phyloP scores from a whole-genome alignment of 495 filamentous ascomycete genomes.

The Talaromyces stipitatus region DNA sequence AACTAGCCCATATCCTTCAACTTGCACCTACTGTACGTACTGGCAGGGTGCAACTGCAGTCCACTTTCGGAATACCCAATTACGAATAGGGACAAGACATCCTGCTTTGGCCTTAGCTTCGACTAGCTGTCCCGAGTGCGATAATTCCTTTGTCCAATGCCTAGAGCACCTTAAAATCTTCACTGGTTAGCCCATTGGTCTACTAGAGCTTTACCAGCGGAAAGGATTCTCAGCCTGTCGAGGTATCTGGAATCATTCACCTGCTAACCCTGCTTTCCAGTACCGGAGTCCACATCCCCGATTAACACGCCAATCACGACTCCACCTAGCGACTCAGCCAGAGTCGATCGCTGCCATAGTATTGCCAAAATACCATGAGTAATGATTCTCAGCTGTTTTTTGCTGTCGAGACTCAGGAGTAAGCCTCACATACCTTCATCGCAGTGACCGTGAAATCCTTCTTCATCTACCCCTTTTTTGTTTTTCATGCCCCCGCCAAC shows the following conservation, averaged over 20 bases:
- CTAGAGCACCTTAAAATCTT: background rate
- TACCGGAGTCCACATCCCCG: background rate
- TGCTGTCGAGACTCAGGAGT: background rate
- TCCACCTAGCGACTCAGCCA: background rate
- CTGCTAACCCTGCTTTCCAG: background rate
- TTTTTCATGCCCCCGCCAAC: background rate
- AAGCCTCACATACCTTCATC: background rate
- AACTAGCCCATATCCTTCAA: background rate
- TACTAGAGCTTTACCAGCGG: background rate
- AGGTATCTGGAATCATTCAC: background rate
- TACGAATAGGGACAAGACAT: background rate
- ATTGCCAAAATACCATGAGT: background rate
- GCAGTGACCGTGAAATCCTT: background rate
- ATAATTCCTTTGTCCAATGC: background rate
- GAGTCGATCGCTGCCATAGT: slow-evolving; percentile 2
- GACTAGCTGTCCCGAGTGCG: background rate
- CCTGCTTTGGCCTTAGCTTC: background rate
- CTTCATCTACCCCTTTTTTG: background rate
- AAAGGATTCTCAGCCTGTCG: background rate
- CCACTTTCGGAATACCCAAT: background rate
- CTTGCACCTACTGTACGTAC: background rate
- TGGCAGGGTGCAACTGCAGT: slow-evolving; percentile 1
- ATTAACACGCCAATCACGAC: slow-evolving; percentile 1
- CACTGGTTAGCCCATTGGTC: background rate
- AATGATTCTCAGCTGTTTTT: background rate